Evolutionary conservation across 805 yeast species (phyloP).

Genomic region (Millerozyma acaciae): DNA sequence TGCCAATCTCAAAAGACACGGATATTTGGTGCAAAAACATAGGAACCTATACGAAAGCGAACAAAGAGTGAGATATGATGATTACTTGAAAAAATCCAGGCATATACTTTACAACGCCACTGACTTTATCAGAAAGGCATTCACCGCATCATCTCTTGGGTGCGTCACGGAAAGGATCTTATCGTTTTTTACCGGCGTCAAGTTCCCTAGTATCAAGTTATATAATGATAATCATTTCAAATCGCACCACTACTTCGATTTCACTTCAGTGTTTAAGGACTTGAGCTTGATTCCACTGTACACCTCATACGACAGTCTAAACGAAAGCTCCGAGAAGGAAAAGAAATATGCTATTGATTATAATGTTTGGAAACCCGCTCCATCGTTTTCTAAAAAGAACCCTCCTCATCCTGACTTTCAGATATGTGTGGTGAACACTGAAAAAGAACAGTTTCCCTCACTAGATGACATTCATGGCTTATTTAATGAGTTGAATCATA

Average conservation of each 20-base stretch:
- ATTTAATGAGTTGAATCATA: constrained; percentile 13
- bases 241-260: constrained; percentile 24
- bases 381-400: constrained; percentile 61
- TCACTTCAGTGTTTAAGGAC: constrained; percentile 18
- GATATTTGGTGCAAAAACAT: constrained; percentile 55
- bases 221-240: constrained; percentile 14
- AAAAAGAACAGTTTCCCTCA: constrained; percentile 43
- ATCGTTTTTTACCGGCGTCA: no score
- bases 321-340: constrained; percentile 3
- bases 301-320: constrained; percentile 11
- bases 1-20: constrained; percentile 70
- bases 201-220: no score
- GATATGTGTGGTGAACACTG: constrained; percentile 53
- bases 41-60: constrained; percentile 8
- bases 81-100: no score
- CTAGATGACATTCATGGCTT: constrained; percentile 36
- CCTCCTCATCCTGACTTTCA: constrained; percentile 79
- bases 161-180: no score
- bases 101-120: no score
- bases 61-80: no score
- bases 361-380: constrained; percentile 81
- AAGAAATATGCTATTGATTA: constrained; percentile 39
- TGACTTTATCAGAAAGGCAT: no score
- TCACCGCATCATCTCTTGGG: no score
- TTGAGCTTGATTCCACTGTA: constrained; percentile 17